A percentile compares a stretch with the other conserved stretches of the same genome.
These are phyloP conservation scores for Phyllosticta paracitricarpa DNA, from an alignment of 2,329 filamentous ascomycete genomes.

Conservation along the genomic window DNA sequence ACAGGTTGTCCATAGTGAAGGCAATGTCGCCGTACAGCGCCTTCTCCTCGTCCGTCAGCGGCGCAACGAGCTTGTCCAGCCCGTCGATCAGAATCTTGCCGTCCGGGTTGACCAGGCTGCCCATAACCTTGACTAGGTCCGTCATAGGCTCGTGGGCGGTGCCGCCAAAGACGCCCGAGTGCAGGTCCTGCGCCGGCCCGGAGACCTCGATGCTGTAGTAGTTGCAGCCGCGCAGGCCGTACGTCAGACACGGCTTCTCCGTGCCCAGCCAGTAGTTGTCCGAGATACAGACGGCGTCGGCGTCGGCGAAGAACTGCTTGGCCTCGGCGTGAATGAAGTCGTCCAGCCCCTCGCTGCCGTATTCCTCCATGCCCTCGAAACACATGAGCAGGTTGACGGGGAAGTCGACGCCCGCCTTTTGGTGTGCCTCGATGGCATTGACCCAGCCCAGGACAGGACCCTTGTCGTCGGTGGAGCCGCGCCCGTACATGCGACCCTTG, in stretches of 20 bases:
- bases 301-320: constrained; percentile 89
- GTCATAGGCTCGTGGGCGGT: constrained; percentile 98
- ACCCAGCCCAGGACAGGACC: constrained; percentile 94
- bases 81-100: constrained; percentile 94
- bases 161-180: constrained; percentile 94
- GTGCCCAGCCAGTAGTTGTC: constrained; percentile 99
- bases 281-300: constrained; percentile 94
- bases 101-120: constrained; percentile 73
- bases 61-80: constrained; percentile 84
- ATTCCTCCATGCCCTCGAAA: constrained; percentile 99
- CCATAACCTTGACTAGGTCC: constrained; percentile 75
- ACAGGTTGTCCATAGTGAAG: constrained; percentile 92
- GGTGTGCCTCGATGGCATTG: constrained; percentile 95
- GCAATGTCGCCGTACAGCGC: constrained; percentile 79
- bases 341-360: constrained; percentile 90
- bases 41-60: constrained; percentile 77
- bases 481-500: constrained; percentile 90
- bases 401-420: constrained; percentile 87
- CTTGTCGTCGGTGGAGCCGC: constrained; percentile 95
- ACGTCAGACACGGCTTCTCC: constrained; percentile 95
- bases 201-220: constrained; percentile 92
- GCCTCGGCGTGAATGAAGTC: constrained; percentile 88
- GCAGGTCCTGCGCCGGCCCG: constrained; percentile 84
- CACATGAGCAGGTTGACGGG: constrained; percentile 98
- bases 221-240: constrained; percentile 93